A percentile compares a stretch with the other conserved stretches of the same genome.
phyloP scores from a whole-genome alignment of 2,329 filamentous ascomycete species.

The Metarhizium brunneum region DNA sequence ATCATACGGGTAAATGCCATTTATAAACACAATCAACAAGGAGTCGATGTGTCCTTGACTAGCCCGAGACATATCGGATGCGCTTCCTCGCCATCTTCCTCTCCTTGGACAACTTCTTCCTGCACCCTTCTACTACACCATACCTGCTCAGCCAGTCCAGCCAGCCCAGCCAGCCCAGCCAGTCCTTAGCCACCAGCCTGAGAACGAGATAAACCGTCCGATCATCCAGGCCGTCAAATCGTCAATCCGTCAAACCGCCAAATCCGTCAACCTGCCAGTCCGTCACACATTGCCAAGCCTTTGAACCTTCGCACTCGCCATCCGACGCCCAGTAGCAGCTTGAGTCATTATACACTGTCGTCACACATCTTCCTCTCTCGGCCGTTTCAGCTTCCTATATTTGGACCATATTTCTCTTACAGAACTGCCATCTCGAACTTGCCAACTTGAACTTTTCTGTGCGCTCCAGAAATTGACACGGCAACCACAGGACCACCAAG shows the following conservation, averaged over 20 bases:
- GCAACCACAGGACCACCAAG: background rate
- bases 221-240: too few relatives aligned
- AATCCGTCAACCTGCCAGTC: too few relatives aligned
- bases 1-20: slow-evolving; percentile 21
- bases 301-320: background rate
- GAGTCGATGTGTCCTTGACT: slow-evolving; percentile 14
- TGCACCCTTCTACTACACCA: background rate
- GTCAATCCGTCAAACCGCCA: too few relatives aligned
- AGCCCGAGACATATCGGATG: slow-evolving; percentile 19
- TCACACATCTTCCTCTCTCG: background rate
- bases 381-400: background rate
- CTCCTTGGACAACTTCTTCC: background rate
- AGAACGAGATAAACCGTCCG: background rate
- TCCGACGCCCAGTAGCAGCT: background rate
- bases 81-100: background rate
- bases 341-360: background rate
- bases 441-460: background rate
- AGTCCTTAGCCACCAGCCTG: background rate
- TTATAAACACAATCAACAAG: slow-evolving; percentile 18
- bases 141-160: background rate
- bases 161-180: background rate
- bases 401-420: background rate
- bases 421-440: background rate
- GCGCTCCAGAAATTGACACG: too few relatives aligned
- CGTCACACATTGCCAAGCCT: background rate